Base-by-base conservation (phyloP, 2,329 filamentous ascomycete genomes). In the Aspergillus fischeri region DNA sequence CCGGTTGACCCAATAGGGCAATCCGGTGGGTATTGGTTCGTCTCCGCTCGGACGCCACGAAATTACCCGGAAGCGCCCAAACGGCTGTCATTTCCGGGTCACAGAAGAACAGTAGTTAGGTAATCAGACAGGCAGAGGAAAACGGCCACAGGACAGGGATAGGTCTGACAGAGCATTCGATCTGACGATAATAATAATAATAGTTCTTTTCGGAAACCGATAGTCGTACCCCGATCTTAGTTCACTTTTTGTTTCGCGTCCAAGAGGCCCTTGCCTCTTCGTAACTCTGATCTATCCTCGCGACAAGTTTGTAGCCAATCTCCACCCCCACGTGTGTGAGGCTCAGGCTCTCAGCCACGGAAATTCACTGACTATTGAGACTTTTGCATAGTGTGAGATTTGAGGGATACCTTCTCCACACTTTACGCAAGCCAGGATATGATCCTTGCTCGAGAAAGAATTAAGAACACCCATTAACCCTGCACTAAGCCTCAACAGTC, bases 271-370 rank as follows among this genome's bases (percentile, higher is more conserved):
- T 24, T 24, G 21, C 21, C 42, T 45, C 4, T 45, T 5, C 4
- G 3, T 21, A 10, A 20, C 17, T 45, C 24, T 11, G 42, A 45
- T 10, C 21, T 24, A 11, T 45, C 7, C 5, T 17, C 32, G 5
- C 6, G 32, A 38, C 5, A 17, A 20, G 42, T 56, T 54, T 38
- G 53, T 27, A 51, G 24, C 58, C 61, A 60, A 60, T 61, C 61
- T 56, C 60, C 60, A 60, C 56, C 61, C 59, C 61, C 61, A 63
- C 61, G 60, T 63, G 61, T 63, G 60, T 58, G 60, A 57, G 32
- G 32, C 11, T 14, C 32, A 14, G 29, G 14, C 32, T 14, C 32
- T 14, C 4, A 35, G 32, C 32, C 32, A 17, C 4, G 11, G 11
- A 35, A 35, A 35, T 5, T 35, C 4, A 14, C 32, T 14, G 32